Evolutionary conservation across 2,329 filamentous ascomycete genomes (phyloP), one percentile per base, ranked within the genome.

Genomic region (Chaetomiaceae sp.): DNA sequence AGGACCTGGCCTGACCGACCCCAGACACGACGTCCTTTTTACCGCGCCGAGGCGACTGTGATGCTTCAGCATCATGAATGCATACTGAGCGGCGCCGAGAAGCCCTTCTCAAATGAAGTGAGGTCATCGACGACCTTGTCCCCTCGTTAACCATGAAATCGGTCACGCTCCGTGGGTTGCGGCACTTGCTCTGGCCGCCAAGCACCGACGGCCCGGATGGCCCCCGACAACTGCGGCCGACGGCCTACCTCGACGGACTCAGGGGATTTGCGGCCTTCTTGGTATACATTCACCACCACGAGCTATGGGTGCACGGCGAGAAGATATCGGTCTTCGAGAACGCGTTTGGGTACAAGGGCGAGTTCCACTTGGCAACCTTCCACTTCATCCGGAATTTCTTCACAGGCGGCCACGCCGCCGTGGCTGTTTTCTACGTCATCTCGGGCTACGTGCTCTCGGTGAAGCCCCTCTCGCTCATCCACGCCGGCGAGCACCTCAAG

Each of bases 241-340:
- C 81, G 8, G 80, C 81, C n/a, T 84, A 81, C 61, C 73, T 84
- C 19, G 84, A 88, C 60, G 84, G 84, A 4, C 69, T 88, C 15
- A 72, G 84, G 63, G 84, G 84, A 2, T 85, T 87, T 58, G 83
- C 83, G 4, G 82, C 84, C 2, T 74, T 88, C 29, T 64, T 87
- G 22, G 84, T 88, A 15, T 87, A 86, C 66, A 72, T 78, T 58
- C 80, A 84, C 49, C 81, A 85, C 65, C 75, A 85, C 64, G 67
- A 79, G 61, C 65, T 81, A 9, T 84, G 81, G 81, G 74, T 73
- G 37, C 83, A 83, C 29, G 50, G 64, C 33, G 66, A 58, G 3
- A 56, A 63, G 9, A 31, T 25, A 47, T 59, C 6, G n/a, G 65
- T 72, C 0, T 71, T 83, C n/a, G 79, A 83, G 61, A 77, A 77